A percentile compares a stretch with the other conserved stretches of the same genome.
These are phyloP conservation scores for Leucosporidium yakuticum DNA, from an alignment of 768 basidiomycete species.

Conservation along the genomic window DNA sequence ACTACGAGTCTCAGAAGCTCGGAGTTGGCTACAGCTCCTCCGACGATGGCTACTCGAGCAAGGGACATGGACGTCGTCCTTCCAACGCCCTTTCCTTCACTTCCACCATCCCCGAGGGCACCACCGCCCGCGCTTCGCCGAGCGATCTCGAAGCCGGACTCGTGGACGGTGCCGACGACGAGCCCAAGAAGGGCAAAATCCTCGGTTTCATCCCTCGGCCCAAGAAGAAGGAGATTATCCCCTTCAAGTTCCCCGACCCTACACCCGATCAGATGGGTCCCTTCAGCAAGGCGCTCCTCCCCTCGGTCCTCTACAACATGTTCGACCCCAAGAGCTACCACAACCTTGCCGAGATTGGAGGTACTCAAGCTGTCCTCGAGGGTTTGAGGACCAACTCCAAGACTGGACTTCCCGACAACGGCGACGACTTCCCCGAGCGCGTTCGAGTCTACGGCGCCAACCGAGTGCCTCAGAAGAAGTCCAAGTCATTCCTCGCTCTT, in stretches of 20 bases:
- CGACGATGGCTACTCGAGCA: neutral
- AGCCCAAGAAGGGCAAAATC: slow-evolving; percentile 6
- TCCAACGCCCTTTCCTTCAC: slow-evolving; percentile 28
- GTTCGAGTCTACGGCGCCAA: slow-evolving; percentile 68
- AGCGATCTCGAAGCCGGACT: slow-evolving; percentile 17
- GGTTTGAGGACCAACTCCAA: slow-evolving; percentile 64
- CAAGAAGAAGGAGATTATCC: neutral
- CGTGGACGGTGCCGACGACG: neutral
- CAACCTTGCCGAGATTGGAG: slow-evolving; percentile 63
- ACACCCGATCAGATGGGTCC: slow-evolving; percentile 33
- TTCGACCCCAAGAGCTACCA: slow-evolving; percentile 82
- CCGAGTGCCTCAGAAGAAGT: slow-evolving; percentile 61
- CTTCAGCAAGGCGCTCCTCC: slow-evolving; percentile 23
- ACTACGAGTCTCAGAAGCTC: neutral
- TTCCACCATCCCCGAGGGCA: slow-evolving; percentile 28
- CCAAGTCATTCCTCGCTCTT: slow-evolving; percentile 63
- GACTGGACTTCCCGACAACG: slow-evolving; percentile 42
- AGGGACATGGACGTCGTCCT: slow-evolving; percentile 12
- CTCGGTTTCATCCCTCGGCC: slow-evolving; percentile 16
- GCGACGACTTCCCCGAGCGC: slow-evolving; percentile 46
- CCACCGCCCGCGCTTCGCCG: neutral
- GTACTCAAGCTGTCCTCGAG: slow-evolving; percentile 57
- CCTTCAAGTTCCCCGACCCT: slow-evolving; percentile 15
- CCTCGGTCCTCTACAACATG: slow-evolving; percentile 45
- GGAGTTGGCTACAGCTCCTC: neutral